phyloP scores from a whole-genome alignment of 106 monocot species.

The Dioscorea alata region DNA sequence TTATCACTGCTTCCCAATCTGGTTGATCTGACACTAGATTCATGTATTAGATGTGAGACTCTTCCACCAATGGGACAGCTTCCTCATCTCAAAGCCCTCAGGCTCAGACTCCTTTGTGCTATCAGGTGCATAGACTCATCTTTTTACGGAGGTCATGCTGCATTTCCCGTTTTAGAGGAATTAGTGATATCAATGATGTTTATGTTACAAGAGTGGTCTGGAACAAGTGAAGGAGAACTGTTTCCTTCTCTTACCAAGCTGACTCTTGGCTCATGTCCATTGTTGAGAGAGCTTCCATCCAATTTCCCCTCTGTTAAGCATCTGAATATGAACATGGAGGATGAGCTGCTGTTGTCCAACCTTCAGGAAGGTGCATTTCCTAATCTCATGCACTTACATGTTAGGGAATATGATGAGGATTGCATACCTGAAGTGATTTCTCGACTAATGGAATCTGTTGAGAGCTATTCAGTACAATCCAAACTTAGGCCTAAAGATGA shows the following conservation, averaged over 20 bases:
- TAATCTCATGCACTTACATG: slow-evolving; percentile 9
- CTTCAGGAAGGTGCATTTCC: slow-evolving; percentile 10
- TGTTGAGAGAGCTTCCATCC: slow-evolving; percentile 14
- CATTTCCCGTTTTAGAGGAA: slow-evolving; percentile 20
- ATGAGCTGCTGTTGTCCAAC: slow-evolving; percentile 15
- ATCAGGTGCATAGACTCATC: slow-evolving; percentile 6
- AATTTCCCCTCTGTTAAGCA: slow-evolving; percentile 3
- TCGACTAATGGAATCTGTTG: neutral
- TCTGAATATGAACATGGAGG: slow-evolving; percentile 1
- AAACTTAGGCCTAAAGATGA: neutral
- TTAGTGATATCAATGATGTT: slow-evolving; percentile 5
- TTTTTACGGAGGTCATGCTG: slow-evolving; percentile 12
- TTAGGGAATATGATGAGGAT: neutral
- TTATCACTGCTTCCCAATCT: slow-evolving; percentile 4
- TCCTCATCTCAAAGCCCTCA: slow-evolving; percentile 12
- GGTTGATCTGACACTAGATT: neutral
- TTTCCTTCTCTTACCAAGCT: slow-evolving; percentile 18
- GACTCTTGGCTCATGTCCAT: slow-evolving; percentile 9
- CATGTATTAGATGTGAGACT: neutral
- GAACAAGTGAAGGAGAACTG: neutral
- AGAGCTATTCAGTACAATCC: neutral
- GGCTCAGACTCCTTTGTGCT: neutral
- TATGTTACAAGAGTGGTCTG: slow-evolving; percentile 14
- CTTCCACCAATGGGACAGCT: slow-evolving; percentile 15
- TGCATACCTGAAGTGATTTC: slow-evolving; percentile 5